A percentile compares a stretch with the other conserved stretches of the same genome.
phyloP scores from a whole-genome alignment of 208 protist species.

The Wallacemonas rigidus region DNA sequence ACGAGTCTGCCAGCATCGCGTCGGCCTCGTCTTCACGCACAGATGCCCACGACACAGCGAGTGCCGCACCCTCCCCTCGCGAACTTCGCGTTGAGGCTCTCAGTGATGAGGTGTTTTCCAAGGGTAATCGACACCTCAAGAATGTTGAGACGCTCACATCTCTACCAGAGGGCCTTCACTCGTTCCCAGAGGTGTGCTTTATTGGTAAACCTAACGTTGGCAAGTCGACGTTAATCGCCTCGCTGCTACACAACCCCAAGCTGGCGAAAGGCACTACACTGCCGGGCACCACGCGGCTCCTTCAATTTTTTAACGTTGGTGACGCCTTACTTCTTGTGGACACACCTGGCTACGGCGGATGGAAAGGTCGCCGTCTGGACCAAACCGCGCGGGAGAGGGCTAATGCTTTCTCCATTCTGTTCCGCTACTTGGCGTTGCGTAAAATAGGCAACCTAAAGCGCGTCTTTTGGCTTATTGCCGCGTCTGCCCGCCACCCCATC shows the following conservation, averaged over 20 bases:
- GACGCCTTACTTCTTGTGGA: conserved; percentile 86
- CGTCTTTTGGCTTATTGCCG: conserved; percentile 88
- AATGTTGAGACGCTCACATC: conserved; percentile 75
- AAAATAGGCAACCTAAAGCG: conserved; percentile 73
- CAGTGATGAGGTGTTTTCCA: conserved; percentile 80
- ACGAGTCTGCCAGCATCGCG: too few species aligned
- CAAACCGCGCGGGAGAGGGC: conserved; percentile 50
- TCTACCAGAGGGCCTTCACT: conserved; percentile 86
- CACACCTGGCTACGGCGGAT: conserved; percentile 88
- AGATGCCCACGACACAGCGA: background rate
- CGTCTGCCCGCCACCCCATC: conserved; percentile 36
- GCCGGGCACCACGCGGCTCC: conserved; percentile 69
- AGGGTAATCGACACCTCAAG: conserved; percentile 84
- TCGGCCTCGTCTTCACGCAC: background rate
- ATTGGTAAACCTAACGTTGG: conserved; percentile 88
- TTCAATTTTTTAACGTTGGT: conserved; percentile 92
- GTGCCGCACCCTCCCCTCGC: conserved; percentile 20
- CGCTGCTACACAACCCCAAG: conserved; percentile 74
- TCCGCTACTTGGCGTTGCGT: conserved; percentile 85
- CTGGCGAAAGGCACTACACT: conserved; percentile 51
- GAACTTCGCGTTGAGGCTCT: conserved; percentile 45
- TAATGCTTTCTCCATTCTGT: conserved; percentile 79
- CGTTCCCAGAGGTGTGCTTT: conserved; percentile 90
- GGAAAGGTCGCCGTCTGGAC: conserved; percentile 49
- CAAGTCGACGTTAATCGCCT: conserved; percentile 87